Evolutionary conservation across 768 basidiomycete genomes (phyloP).

Genomic region (Collybia nuda): DNA sequence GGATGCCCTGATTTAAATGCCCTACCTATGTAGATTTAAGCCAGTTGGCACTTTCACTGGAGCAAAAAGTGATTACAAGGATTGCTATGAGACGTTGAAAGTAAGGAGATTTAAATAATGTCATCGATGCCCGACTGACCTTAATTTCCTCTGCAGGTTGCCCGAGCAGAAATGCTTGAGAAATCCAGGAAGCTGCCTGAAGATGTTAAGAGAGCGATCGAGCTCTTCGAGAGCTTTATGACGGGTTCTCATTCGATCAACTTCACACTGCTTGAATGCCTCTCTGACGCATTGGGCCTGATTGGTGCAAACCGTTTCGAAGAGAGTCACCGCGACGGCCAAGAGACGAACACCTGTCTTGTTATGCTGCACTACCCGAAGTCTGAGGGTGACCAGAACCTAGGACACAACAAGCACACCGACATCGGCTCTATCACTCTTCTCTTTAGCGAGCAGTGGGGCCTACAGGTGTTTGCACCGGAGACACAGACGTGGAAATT

Average conservation of each 20-base stretch:
- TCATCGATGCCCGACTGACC: no score
- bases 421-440: not conserved
- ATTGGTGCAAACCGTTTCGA: not conserved
- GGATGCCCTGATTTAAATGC: no score
- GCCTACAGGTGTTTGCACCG: not conserved
- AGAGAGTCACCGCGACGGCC: not conserved
- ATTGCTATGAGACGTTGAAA: not conserved
- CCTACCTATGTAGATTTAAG: not conserved
- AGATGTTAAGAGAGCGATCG: not conserved
- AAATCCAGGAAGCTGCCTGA: not conserved
- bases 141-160: not conserved
- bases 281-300: not conserved
- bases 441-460: not conserved
- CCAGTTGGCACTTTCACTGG: not conserved
- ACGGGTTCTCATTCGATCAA: not conserved
- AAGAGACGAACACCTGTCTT: not conserved
- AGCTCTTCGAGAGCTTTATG: not conserved
- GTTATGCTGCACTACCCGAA: not conserved
- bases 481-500: not conserved
- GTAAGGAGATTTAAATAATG: not conserved
- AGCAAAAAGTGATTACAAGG: not conserved
- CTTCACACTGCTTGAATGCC: not conserved
- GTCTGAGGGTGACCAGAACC: not conserved
- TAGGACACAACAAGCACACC: constrained; percentile 2
- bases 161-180: not conserved